Evolutionary conservation across 176 grass and related monocot genomes (phyloP).

Genomic region (Oryza brachyantha): DNA sequence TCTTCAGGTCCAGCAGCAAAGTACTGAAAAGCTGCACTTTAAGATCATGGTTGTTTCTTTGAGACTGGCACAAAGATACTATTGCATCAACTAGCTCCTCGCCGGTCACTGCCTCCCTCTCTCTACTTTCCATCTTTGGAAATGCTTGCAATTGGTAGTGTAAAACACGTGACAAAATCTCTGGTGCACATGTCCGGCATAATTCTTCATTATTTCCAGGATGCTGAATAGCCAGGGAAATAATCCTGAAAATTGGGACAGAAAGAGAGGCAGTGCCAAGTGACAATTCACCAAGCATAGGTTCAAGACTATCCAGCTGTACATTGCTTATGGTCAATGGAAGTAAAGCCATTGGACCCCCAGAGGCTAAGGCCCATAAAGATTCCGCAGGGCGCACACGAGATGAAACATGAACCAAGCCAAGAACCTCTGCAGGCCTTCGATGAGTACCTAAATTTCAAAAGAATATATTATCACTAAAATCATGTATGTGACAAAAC

Average conservation of each 20-base stretch:
- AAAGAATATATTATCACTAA: slow-evolving; percentile 35
- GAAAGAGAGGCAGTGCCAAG: slow-evolving; percentile 70
- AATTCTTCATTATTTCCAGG: slow-evolving; percentile 97
- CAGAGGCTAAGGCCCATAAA: slow-evolving; percentile 91
- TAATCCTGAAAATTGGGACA: slow-evolving; percentile 83
- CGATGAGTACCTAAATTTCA: slow-evolving; percentile 83
- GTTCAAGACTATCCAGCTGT: slow-evolving; percentile 84
- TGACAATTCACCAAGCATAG: slow-evolving; percentile 54
- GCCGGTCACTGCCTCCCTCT: slow-evolving; percentile 49
- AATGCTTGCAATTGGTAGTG: slow-evolving; percentile 69
- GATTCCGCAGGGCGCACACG: slow-evolving; percentile 78
- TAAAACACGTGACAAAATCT: slow-evolving; percentile 84
- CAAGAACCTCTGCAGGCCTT: slow-evolving; percentile 94
- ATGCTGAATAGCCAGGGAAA: slow-evolving; percentile 84
- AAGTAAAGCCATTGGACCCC: slow-evolving; percentile 92
- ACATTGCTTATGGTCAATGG: slow-evolving; percentile 91
- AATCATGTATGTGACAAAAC: slow-evolving; percentile 12
- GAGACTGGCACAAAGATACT: slow-evolving; percentile 89
- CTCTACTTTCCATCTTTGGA: slow-evolving; percentile 51
- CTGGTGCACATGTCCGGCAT: slow-evolving; percentile 70
- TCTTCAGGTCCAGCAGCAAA: slow-evolving; percentile 89
- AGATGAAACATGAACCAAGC: slow-evolving; percentile 86
- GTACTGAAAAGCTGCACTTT: slow-evolving; percentile 92
- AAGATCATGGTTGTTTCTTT: slow-evolving; percentile 73
- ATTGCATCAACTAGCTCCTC: slow-evolving; percentile 89